Conservation (phyloP, 2,329 filamentous ascomycete genomes). For the Penicillium sclerotiorum region DNA sequence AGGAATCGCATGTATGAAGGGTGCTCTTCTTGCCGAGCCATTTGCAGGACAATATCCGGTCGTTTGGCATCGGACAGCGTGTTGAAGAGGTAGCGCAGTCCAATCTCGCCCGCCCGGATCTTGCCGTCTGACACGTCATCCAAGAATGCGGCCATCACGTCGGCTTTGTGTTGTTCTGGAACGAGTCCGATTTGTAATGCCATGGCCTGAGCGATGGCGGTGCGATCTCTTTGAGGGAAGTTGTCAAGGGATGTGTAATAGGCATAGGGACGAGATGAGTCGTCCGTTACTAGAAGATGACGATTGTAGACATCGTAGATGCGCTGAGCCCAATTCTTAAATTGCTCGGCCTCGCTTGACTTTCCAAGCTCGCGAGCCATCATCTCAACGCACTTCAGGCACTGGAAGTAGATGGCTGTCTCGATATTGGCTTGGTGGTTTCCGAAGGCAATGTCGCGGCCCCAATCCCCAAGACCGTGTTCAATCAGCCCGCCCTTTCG, state of each 20-base stretch:
- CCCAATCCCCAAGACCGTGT: constrained; percentile 29
- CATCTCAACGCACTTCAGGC: constrained; percentile 24
- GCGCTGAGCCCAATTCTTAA: constrained; percentile 20
- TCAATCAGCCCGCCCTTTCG: constrained; percentile 26
- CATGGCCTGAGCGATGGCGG: constrained; percentile 24
- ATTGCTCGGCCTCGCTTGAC: constrained; percentile 14
- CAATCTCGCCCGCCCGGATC: constrained; percentile 27
- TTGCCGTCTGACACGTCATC: constrained; percentile 20
- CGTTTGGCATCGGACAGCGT: constrained; percentile 24
- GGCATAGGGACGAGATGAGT: constrained; percentile 14
- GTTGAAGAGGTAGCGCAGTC: constrained; percentile 25
- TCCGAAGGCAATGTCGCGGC: constrained; percentile 28
- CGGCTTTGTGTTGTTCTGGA: constrained; percentile 13
- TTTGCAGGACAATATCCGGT: constrained; percentile 25
- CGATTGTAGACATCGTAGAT: constrained; percentile 24
- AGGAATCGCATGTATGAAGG: constrained; percentile 54
- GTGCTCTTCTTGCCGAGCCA: constrained; percentile 53
- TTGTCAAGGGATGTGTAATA: constrained; percentile 29
- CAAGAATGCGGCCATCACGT: constrained; percentile 24
- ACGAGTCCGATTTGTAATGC: constrained; percentile 26
- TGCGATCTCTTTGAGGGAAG: constrained; percentile 19
- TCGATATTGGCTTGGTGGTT: constrained; percentile 32
- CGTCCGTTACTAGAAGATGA: constrained; percentile 24
- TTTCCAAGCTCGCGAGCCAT: constrained; percentile 26
- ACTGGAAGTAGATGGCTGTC: constrained; percentile 29